Evolutionary conservation across 208 protist species (phyloP).

Genomic region (Acanthamoeba royreba): DNA sequence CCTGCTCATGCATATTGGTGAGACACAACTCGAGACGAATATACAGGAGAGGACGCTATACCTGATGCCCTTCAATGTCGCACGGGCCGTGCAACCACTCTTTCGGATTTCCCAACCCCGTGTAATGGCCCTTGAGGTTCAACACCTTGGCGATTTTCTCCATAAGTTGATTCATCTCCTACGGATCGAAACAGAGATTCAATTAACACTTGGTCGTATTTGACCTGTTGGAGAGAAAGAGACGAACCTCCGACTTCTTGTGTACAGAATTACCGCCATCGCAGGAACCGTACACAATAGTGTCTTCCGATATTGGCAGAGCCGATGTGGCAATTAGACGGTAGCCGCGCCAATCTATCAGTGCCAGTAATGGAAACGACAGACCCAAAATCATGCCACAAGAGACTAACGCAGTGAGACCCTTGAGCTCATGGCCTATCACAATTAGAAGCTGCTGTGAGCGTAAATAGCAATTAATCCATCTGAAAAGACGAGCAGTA

Average conservation of each 20-base stretch:
- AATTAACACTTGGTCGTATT: background rate
- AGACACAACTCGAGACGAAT: background rate
- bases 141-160: slow-evolving; percentile 61
- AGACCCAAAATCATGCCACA: slow-evolving; percentile 57
- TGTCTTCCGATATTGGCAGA: slow-evolving; percentile 58
- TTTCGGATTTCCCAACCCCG: background rate
- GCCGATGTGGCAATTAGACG: slow-evolving; percentile 56
- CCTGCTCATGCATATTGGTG: background rate
- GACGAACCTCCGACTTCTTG: background rate
- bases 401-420: slow-evolving; percentile 57
- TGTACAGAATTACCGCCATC: slow-evolving; percentile 61
- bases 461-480: background rate
- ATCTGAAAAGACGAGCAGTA: no score
- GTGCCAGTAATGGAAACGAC: slow-evolving; percentile 60
- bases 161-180: slow-evolving; percentile 60
- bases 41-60: background rate
- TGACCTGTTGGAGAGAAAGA: background rate
- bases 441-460: background rate
- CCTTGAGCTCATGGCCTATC: slow-evolving; percentile 64
- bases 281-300: slow-evolving; percentile 64
- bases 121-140: slow-evolving; percentile 59
- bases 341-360: slow-evolving; percentile 68
- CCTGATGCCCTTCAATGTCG: slow-evolving; percentile 50
- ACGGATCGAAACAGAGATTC: background rate
- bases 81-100: slow-evolving; percentile 36